A percentile compares a stretch with the other conserved stretches of the same genome.
phyloP scores from a whole-genome alignment of 2,329 filamentous ascomycete genomes.

The Fusarium sp. region DNA sequence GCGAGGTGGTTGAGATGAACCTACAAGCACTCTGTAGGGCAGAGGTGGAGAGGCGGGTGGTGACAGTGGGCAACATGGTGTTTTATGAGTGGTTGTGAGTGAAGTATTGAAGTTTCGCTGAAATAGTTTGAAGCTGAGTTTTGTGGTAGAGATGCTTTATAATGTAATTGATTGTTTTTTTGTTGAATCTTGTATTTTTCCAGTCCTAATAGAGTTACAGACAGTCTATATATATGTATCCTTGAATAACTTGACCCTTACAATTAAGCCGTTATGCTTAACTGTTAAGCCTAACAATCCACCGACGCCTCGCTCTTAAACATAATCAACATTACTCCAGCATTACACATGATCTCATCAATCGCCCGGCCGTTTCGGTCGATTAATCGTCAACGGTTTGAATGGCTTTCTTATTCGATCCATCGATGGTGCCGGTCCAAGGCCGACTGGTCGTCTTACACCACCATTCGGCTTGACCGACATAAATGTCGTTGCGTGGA shows the following conservation, averaged over 20 bases:
- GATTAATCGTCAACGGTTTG: conserved; percentile 67
- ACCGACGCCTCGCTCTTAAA: conserved; percentile 20
- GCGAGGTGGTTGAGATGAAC: conserved; percentile 43
- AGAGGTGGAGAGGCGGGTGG: conserved; percentile 36
- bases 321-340: conserved; percentile 8
- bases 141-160: background rate
- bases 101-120: too few relatives aligned
- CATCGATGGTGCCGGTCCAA: conserved; percentile 62
- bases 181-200: conserved; percentile 10
- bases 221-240: conserved; percentile 26
- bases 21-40: conserved; percentile 25
- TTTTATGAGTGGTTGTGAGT: too few relatives aligned
- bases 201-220: background rate
- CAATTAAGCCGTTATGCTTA: conserved; percentile 42
- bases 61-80: conserved; percentile 39
- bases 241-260: conserved; percentile 3
- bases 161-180: background rate
- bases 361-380: conserved; percentile 49
- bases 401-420: conserved; percentile 67
- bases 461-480: conserved; percentile 53
- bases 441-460: conserved; percentile 59
- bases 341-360: conserved; percentile 26
- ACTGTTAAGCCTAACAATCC: conserved; percentile 32
- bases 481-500: conserved; percentile 66
- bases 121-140: background rate